phyloP scores from a whole-genome alignment of 345 rosid species.

The Brassica carinata region DNA sequence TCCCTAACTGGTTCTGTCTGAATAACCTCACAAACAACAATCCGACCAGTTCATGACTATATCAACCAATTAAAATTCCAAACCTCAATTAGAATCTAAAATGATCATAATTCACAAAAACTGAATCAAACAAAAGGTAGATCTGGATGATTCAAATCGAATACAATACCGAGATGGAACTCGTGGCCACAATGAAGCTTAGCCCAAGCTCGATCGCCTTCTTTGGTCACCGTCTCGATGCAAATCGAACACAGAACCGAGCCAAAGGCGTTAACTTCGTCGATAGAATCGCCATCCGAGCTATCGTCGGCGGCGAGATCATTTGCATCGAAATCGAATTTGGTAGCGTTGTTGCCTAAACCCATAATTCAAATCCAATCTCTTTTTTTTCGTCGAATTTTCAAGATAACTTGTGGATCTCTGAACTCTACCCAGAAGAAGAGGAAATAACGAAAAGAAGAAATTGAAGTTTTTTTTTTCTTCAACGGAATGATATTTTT shows the following conservation, averaged over 20 bases:
- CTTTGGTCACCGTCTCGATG: conserved; percentile 73
- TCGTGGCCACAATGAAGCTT: conserved; percentile 96
- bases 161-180: conserved; percentile 71
- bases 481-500: conserved; percentile 12
- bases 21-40: conserved; percentile 3
- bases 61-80: not conserved
- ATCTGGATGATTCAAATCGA: too few relatives aligned
- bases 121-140: too few relatives aligned
- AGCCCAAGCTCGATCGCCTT: conserved; percentile 94
- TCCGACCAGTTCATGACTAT: conserved; percentile 9
- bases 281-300: conserved; percentile 45
- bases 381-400: conserved; percentile 19
- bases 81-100: conserved; percentile 18
- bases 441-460: not conserved
- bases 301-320: conserved; percentile 52
- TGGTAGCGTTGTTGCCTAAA: conserved; percentile 54
- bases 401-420: not conserved
- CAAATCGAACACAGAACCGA: conserved; percentile 94
- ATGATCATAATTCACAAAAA: not conserved
- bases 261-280: conserved; percentile 51
- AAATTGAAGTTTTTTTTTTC: not conserved
- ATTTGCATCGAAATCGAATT: conserved; percentile 44
- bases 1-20: not conserved
- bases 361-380: conserved; percentile 57
- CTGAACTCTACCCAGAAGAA: conserved; percentile 22